Conservation (phyloP, 441 rosid species). For the Arabidopsis lyrata region DNA sequence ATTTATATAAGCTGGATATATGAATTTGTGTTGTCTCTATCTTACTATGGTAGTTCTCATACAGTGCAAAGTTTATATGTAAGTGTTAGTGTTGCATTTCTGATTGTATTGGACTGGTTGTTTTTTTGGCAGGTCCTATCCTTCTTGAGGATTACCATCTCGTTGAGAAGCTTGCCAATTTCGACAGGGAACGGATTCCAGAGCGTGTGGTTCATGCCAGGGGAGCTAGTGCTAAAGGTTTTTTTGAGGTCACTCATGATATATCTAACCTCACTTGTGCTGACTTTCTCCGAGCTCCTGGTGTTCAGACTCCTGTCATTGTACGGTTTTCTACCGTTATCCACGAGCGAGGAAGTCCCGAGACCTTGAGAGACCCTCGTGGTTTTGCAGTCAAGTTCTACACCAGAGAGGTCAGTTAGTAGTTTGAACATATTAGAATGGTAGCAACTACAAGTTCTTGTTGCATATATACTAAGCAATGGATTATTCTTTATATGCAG, state of each 20-base stretch:
- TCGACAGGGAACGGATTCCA: slow-evolving; percentile 93
- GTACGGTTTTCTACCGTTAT: slow-evolving; percentile 88
- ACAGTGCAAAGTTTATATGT: neutral
- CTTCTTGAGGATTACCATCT: slow-evolving; percentile 97
- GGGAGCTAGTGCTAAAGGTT: slow-evolving; percentile 81
- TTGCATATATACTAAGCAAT: neutral
- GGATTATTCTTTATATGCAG: slow-evolving; percentile 43
- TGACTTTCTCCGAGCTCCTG: slow-evolving; percentile 94
- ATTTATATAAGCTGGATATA: too few species aligned
- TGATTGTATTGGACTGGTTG: neutral
- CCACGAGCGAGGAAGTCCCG: slow-evolving; percentile 96
- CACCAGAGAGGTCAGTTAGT: slow-evolving; percentile 81
- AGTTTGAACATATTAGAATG: neutral
- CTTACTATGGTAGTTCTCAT: neutral
- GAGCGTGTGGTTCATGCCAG: slow-evolving; percentile 99
- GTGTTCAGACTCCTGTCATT: slow-evolving; percentile 94
- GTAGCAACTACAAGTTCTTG: neutral
- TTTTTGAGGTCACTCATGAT: slow-evolving; percentile 62
- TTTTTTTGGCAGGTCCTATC: slow-evolving; percentile 70
- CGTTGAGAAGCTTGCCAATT: slow-evolving; percentile 90
- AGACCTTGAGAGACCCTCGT: slow-evolving; percentile 95
- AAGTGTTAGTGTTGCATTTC: neutral
- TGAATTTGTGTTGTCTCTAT: neutral
- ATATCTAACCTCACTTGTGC: slow-evolving; percentile 85
- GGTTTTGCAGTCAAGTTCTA: slow-evolving; percentile 98